A percentile compares a stretch with the other conserved stretches of the same genome.
These are phyloP conservation scores for Solanum chmielewskii DNA, from an alignment of 257 asterid species.

Conservation along the genomic window DNA sequence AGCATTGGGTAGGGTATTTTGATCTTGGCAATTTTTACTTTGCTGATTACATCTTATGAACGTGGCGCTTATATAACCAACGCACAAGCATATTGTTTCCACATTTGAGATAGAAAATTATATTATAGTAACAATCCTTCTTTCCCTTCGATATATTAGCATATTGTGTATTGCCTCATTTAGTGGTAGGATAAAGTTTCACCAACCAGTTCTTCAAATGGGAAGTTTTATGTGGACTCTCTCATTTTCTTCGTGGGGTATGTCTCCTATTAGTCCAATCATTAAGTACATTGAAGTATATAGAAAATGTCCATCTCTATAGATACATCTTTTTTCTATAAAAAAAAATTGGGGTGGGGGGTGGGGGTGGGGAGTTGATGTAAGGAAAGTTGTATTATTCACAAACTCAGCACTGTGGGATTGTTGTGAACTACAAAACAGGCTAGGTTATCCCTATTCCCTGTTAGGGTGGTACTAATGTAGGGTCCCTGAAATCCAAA, in stretches of 20 bases:
- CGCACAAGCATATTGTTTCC: not conserved
- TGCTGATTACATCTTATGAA: not conserved
- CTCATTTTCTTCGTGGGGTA: not conserved
- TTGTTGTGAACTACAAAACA: not conserved
- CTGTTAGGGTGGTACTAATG: not conserved
- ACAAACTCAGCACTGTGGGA: not conserved
- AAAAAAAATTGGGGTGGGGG: not conserved
- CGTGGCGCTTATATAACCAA: not conserved
- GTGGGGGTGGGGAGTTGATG: not conserved
- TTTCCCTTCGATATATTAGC: not conserved
- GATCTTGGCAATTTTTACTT: not conserved
- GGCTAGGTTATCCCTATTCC: not conserved
- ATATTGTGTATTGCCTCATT: not conserved
- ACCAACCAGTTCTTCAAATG: not conserved
- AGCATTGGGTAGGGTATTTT: constrained; percentile 44
- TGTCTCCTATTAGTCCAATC: not conserved
- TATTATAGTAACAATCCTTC: not conserved
- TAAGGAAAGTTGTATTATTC: not conserved
- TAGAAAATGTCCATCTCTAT: not conserved
- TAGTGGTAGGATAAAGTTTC: not conserved
- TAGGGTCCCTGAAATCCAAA: not conserved
- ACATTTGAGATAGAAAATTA: not conserved
- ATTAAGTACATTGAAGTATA: not conserved
- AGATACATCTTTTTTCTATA: not conserved
- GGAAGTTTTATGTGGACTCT: not conserved